These are phyloP conservation scores for Trichoderma gamsii DNA, from an alignment of 495 filamentous ascomycete genomes.

Conservation along the genomic window DNA sequence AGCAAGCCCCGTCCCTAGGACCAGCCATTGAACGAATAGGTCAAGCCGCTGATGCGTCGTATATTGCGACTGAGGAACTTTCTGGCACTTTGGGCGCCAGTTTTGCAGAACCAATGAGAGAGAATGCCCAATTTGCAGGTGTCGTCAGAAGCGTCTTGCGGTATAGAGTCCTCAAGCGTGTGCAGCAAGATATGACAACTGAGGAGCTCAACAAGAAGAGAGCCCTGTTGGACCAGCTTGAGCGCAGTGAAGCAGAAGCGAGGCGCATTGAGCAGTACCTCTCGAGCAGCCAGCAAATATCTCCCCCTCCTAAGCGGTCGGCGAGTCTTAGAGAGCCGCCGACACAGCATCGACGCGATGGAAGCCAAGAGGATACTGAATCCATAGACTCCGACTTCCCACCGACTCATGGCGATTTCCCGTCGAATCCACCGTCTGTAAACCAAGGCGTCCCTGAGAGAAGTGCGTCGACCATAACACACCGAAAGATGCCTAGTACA, in stretches of 20 bases:
- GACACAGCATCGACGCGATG: slow-evolving; percentile 44
- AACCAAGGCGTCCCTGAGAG: slow-evolving; percentile 50
- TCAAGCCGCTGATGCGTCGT: slow-evolving; percentile 91
- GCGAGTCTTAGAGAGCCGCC: slow-evolving; percentile 47
- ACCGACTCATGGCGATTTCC: slow-evolving; percentile 70
- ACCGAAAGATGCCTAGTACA: slow-evolving; percentile 68
- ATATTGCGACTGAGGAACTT: slow-evolving; percentile 90
- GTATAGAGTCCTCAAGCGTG: slow-evolving; percentile 83
- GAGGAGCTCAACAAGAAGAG: slow-evolving; percentile 84
- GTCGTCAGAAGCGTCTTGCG: slow-evolving; percentile 83
- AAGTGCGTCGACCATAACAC: slow-evolving; percentile 35
- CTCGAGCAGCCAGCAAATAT: slow-evolving; percentile 54
- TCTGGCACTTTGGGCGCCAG: slow-evolving; percentile 74
- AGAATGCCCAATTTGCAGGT: slow-evolving; percentile 93
- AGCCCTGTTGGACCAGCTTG: slow-evolving; percentile 69
- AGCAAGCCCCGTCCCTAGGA: slow-evolving; percentile 80
- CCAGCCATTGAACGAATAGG: slow-evolving; percentile 90
- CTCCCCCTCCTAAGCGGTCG: slow-evolving; percentile 55
- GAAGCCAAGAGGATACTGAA: slow-evolving; percentile 59
- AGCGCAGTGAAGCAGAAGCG: slow-evolving; percentile 84
- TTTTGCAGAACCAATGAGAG: slow-evolving; percentile 95
- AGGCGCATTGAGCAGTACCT: slow-evolving; percentile 90
- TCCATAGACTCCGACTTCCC: slow-evolving; percentile 94
- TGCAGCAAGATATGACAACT: slow-evolving; percentile 94
- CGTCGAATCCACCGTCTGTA: slow-evolving; percentile 50